Conservation (phyloP, 768 basidiomycete species). For the Pulveroboletus sp. region DNA sequence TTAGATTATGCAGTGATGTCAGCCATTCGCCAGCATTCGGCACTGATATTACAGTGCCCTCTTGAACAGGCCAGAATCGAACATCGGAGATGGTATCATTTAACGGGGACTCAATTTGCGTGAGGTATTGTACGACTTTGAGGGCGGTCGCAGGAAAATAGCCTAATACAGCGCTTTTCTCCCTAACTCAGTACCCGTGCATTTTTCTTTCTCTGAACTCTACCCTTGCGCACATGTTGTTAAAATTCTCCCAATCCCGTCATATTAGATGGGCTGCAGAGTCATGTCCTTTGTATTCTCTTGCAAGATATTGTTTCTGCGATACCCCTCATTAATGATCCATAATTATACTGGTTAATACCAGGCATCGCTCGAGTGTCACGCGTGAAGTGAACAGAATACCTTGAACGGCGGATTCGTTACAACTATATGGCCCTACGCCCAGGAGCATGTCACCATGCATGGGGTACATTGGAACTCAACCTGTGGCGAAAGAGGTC, state of each 20-base stretch:
- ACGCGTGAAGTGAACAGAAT: conserved; percentile 88
- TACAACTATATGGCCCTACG: background rate
- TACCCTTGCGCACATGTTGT: background rate
- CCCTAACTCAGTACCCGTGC: too few species aligned
- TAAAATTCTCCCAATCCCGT: background rate
- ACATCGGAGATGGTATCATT: too few species aligned
- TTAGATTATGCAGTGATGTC: too few species aligned
- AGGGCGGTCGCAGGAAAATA: too few species aligned
- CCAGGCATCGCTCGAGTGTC: conserved; percentile 76
- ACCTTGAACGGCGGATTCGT: conserved; percentile 61
- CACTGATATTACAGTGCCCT: too few species aligned
- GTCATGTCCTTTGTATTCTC: conserved; percentile 98
- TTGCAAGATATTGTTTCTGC: conserved; percentile 84
- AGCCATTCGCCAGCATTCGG: too few species aligned
- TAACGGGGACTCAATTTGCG: too few species aligned
- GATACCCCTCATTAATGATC: conserved; percentile 67
- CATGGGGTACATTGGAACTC: conserved; percentile 95
- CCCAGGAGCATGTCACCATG: conserved; percentile 92
- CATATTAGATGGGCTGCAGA: conserved; percentile 87
- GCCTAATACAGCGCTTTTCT: too few species aligned
- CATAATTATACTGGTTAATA: conserved; percentile 33
- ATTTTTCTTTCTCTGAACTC: background rate
- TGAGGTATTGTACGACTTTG: too few species aligned
- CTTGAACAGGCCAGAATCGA: too few species aligned
- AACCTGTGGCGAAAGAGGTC: too few species aligned